A percentile compares a stretch with the other conserved stretches of the same genome.
phyloP scores from a whole-genome alignment of 140 eudicot genomes.

The Bidens hawaiensis region DNA sequence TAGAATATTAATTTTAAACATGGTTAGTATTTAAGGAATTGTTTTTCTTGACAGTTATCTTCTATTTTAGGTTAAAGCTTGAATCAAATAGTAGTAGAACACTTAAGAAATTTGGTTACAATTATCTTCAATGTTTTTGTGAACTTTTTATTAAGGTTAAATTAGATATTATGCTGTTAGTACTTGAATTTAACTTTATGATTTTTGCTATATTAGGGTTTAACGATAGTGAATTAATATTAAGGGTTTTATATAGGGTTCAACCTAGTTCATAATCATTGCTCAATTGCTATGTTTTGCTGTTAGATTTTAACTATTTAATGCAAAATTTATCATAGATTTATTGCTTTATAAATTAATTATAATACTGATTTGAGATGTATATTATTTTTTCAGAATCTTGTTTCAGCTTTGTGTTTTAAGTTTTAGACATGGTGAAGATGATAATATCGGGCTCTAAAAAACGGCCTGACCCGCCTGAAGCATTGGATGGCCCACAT shows the following conservation, averaged over 20 bases:
- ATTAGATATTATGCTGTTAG: not conserved
- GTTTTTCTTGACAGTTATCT: too few species aligned
- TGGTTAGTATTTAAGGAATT: too few species aligned
- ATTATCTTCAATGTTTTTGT: constrained; percentile 4
- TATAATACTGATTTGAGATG: not conserved
- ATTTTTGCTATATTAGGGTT: constrained; percentile 21
- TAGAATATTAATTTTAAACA: too few species aligned
- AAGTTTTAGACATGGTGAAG: constrained; percentile 30
- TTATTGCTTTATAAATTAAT: not conserved
- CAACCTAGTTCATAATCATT: not conserved
- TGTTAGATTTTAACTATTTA: not conserved
- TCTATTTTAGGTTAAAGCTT: too few species aligned
- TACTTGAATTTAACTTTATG: not conserved
- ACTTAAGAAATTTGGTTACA: too few species aligned
- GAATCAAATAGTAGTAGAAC: too few species aligned
- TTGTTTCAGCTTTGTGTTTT: not conserved
- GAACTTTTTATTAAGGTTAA: not conserved
- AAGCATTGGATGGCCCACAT: constrained; percentile 18
- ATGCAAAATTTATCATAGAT: not conserved
- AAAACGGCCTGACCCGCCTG: constrained; percentile 45
- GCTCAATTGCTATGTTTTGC: not conserved
- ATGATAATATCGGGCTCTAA: constrained; percentile 30
- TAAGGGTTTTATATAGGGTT: not conserved
- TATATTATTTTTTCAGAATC: not conserved
- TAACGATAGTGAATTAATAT: constrained; percentile 7